These are phyloP conservation scores for Lichenothelia convexa DNA, from an alignment of 495 filamentous ascomycete species.

Conservation along the genomic window DNA sequence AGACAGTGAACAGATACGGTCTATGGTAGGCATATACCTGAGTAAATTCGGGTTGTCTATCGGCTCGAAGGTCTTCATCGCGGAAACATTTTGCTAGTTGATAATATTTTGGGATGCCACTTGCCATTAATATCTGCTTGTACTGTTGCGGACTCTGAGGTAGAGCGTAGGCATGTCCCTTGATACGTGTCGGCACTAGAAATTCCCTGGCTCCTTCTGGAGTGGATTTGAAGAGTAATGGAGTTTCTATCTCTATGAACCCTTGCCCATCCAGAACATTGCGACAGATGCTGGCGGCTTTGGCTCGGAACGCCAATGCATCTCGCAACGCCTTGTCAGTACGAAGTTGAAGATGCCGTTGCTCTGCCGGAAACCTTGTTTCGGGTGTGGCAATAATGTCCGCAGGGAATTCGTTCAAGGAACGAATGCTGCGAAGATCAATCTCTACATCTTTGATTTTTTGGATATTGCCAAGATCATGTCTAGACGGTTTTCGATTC, in stretches of 20 bases:
- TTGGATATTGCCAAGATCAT: slow-evolving; percentile 8
- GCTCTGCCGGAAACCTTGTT: slow-evolving; percentile 49
- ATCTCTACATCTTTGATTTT: slow-evolving; percentile 36
- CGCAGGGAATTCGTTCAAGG: slow-evolving; percentile 57
- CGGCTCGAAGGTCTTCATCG: slow-evolving; percentile 83
- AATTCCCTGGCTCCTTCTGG: slow-evolving; percentile 93
- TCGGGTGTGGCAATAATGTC: slow-evolving; percentile 56
- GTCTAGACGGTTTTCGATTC: background rate
- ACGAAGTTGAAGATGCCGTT: slow-evolving; percentile 73
- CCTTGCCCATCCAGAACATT: slow-evolving; percentile 29
- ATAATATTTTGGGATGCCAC: slow-evolving; percentile 63
- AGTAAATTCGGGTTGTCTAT: slow-evolving; percentile 92
- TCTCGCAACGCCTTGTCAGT: slow-evolving; percentile 42
- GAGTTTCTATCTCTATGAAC: slow-evolving; percentile 79
- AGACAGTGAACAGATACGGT: background rate
- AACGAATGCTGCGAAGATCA: slow-evolving; percentile 39
- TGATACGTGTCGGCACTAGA: slow-evolving; percentile 67
- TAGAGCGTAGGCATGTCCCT: slow-evolving; percentile 67
- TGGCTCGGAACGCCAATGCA: slow-evolving; percentile 40
- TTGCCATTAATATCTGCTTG: slow-evolving; percentile 94
- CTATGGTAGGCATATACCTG: slow-evolving; percentile 35
- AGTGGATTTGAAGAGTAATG: slow-evolving; percentile 89
- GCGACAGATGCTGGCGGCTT: slow-evolving; percentile 32
- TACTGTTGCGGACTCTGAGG: slow-evolving; percentile 97
- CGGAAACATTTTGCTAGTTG: slow-evolving; percentile 93